These are phyloP conservation scores for Citrus hindsii DNA, from an alignment of 345 rosid species.

Conservation along the genomic window DNA sequence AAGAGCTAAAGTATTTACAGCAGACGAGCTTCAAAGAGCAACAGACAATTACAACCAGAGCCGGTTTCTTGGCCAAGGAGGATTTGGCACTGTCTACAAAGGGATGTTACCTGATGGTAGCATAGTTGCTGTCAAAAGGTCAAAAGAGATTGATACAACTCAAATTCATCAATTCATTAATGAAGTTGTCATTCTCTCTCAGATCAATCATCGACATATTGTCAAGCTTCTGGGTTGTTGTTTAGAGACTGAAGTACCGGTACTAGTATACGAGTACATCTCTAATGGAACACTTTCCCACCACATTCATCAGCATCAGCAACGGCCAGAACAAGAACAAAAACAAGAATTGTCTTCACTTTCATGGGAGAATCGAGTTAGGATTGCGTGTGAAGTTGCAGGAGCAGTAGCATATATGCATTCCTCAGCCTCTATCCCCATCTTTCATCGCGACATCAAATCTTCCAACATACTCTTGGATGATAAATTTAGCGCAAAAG, in stretches of 20 bases:
- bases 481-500: background rate
- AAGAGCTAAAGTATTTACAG: conserved; percentile 14
- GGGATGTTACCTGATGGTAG: too few relatives aligned
- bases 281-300: conserved; percentile 25
- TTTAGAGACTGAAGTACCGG: too few relatives aligned
- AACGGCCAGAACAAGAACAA: background rate
- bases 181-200: too few relatives aligned
- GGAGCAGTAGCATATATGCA: conserved; percentile 29
- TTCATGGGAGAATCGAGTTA: conserved; percentile 22
- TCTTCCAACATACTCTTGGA: conserved; percentile 28
- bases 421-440: conserved; percentile 25
- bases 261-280: too few relatives aligned
- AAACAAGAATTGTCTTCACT: conserved; percentile 4
- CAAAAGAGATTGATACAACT: conserved; percentile 5
- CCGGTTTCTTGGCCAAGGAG: conserved; percentile 27
- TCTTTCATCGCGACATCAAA: conserved; percentile 22
- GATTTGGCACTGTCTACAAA: conserved; percentile 6
- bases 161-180: too few relatives aligned
- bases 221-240: too few relatives aligned
- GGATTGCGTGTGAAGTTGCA: conserved; percentile 31
- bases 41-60: conserved; percentile 22
- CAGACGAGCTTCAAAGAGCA: conserved; percentile 21
- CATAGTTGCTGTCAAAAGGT: conserved; percentile 13
- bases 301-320: background rate
- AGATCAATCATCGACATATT: too few relatives aligned